Evolutionary conservation across 2,329 filamentous ascomycete genomes (phyloP).

Genomic region (Lasiodiplodia citricola): DNA sequence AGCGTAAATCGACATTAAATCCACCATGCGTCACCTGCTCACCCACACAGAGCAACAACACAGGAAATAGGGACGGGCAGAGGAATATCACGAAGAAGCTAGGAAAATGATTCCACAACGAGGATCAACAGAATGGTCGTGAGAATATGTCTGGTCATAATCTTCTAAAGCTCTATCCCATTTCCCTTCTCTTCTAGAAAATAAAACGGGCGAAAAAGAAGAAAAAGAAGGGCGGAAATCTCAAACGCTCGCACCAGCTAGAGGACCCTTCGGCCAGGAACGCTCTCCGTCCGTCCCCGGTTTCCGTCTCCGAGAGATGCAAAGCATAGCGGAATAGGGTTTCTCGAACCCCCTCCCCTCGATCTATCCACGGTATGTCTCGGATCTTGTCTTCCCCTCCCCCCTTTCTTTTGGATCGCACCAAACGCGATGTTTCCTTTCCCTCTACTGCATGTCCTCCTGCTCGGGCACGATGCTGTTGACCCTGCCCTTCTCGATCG

Average conservation of each 20-base stretch:
- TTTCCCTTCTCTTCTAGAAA: neutral
- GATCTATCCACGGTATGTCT: neutral
- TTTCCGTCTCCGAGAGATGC: neutral
- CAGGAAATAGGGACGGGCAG: neutral
- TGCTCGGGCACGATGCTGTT: constrained; percentile 78
- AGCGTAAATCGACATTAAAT: no score
- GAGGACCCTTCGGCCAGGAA: neutral
- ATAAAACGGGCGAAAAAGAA: neutral
- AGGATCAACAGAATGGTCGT: neutral
- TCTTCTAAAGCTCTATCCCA: neutral
- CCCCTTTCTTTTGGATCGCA: neutral
- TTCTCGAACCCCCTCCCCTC: neutral
- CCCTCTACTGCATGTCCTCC: constrained; percentile 46
- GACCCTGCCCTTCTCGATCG: constrained; percentile 66
- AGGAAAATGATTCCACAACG: neutral
- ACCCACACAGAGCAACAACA: no score
- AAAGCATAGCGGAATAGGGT: neutral
- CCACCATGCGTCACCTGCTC: no score
- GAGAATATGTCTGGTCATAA: neutral
- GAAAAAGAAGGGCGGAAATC: neutral
- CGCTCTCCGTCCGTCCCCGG: neutral
- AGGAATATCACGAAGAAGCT: neutral
- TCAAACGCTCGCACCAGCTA: neutral
- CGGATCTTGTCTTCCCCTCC: neutral
- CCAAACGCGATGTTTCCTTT: neutral